Evolutionary conservation across 2,329 filamentous ascomycete genomes (phyloP).

Genomic region (Byssothecium circinans): DNA sequence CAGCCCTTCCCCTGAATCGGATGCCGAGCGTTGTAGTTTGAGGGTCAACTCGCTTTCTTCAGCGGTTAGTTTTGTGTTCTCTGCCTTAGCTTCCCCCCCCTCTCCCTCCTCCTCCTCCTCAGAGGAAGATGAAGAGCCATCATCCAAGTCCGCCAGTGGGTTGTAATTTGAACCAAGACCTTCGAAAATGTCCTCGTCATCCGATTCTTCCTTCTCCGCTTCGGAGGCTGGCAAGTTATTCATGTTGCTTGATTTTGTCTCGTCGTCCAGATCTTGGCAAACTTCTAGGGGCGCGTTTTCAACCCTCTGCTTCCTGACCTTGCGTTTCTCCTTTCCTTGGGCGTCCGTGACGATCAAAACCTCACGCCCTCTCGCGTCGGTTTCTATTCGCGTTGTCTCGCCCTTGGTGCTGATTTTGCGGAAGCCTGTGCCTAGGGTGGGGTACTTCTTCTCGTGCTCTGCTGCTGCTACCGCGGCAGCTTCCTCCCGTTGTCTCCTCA

Average conservation of each 20-base stretch:
- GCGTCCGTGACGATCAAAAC: slow-evolving; percentile 61
- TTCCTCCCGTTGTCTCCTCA: slow-evolving; percentile 58
- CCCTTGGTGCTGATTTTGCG: slow-evolving; percentile 54
- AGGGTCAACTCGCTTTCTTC: slow-evolving; percentile 5
- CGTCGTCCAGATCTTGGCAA: slow-evolving; percentile 48
- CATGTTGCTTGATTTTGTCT: slow-evolving; percentile 48
- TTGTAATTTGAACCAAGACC: slow-evolving; percentile 63
- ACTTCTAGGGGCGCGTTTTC: slow-evolving; percentile 39
- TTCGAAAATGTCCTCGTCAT: slow-evolving; percentile 64
- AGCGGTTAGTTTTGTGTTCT: slow-evolving; percentile 3
- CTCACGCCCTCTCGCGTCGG: slow-evolving; percentile 58
- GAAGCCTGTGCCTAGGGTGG: slow-evolving; percentile 58
- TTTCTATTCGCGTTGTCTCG: slow-evolving; percentile 58
- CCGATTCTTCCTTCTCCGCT: slow-evolving; percentile 47
- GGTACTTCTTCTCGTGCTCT: slow-evolving; percentile 43
- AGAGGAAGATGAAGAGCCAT: slow-evolving; percentile 50
- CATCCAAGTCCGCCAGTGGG: slow-evolving; percentile 58
- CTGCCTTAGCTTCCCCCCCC: slow-evolving; percentile 23
- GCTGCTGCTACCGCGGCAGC: slow-evolving; percentile 48
- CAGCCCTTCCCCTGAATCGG: neutral
- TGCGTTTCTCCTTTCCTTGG: slow-evolving; percentile 63
- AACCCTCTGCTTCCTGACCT: slow-evolving; percentile 57
- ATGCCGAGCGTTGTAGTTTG: neutral
- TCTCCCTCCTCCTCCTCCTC: slow-evolving; percentile 45
- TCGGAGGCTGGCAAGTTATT: slow-evolving; percentile 41